Conservation (phyloP, 345 rosid species). For the Alliaria petiolata region DNA sequence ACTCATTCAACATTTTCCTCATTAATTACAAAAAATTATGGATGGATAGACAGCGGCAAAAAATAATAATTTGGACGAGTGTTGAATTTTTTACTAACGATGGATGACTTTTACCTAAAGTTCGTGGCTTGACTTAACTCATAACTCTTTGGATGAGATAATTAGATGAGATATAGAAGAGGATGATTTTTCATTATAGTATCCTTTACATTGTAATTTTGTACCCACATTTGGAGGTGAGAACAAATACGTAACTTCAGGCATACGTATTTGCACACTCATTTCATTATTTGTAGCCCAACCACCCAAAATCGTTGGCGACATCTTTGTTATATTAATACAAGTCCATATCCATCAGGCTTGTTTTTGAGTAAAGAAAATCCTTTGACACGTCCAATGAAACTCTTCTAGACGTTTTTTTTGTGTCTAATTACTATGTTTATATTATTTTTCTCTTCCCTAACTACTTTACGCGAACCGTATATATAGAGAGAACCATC, state of each 20-base stretch:
- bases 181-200: not conserved
- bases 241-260: conserved; percentile 21
- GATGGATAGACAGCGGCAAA: not conserved
- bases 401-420: conserved; percentile 35
- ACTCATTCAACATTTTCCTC: not conserved
- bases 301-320: conserved; percentile 14
- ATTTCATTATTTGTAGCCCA: conserved; percentile 5
- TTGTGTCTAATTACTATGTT: not conserved
- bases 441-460: conserved; percentile 1
- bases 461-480: not conserved
- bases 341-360: not conserved
- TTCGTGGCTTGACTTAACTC: no score
- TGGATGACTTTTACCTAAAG: no score
- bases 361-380: conserved; percentile 39
- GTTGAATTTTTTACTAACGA: not conserved
- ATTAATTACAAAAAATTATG: not conserved
- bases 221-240: conserved; percentile 14
- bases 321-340: conserved; percentile 11
- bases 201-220: conserved; percentile 8
- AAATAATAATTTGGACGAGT: not conserved
- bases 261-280: conserved; percentile 13
- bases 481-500: conserved; percentile 12
- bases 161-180: not conserved
- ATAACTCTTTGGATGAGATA: not conserved
- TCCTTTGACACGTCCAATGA: conserved; percentile 43